Evolutionary conservation across 129 eudicot species (phyloP).

Genomic region (Helichrysum umbraculigerum): DNA sequence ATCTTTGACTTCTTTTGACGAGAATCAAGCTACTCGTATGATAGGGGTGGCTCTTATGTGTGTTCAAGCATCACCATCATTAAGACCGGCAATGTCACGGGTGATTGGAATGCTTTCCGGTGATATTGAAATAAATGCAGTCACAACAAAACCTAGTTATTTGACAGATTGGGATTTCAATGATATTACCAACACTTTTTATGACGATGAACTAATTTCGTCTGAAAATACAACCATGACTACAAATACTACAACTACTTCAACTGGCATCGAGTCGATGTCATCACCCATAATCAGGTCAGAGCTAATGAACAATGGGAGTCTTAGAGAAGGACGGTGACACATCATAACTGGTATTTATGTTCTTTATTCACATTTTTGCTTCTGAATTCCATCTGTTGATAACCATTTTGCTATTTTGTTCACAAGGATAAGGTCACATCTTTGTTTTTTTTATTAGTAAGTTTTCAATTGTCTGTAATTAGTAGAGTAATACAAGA

Average conservation of each 20-base stretch:
- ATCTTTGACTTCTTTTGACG: slow-evolving; percentile 33
- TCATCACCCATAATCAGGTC: slow-evolving; percentile 35
- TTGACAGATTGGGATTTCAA: slow-evolving; percentile 64
- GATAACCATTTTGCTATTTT: slow-evolving; percentile 1
- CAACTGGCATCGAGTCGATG: slow-evolving; percentile 26
- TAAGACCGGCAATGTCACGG: slow-evolving; percentile 76
- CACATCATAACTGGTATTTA: not conserved
- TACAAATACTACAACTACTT: slow-evolving; percentile 23
- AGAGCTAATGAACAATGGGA: slow-evolving; percentile 29
- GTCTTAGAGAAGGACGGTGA: slow-evolving; percentile 47
- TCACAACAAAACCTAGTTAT: slow-evolving; percentile 63
- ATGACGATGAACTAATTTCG: slow-evolving; percentile 27
- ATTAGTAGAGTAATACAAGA: not conserved
- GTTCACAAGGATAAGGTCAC: not conserved
- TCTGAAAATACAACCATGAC: slow-evolving; percentile 16
- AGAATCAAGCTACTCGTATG: slow-evolving; percentile 53
- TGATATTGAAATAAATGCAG: slow-evolving; percentile 50
- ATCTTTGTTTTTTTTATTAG: slow-evolving; percentile 6
- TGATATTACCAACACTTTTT: slow-evolving; percentile 47
- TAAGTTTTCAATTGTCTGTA: not conserved
- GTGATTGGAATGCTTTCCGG: slow-evolving; percentile 68
- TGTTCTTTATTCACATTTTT: not conserved
- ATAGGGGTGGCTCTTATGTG: slow-evolving; percentile 65
- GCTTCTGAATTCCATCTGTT: not conserved
- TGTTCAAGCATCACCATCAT: slow-evolving; percentile 64